Base-by-base conservation (phyloP, 2,329 filamentous ascomycete genomes). In the Pseudocercospora fuligena region DNA sequence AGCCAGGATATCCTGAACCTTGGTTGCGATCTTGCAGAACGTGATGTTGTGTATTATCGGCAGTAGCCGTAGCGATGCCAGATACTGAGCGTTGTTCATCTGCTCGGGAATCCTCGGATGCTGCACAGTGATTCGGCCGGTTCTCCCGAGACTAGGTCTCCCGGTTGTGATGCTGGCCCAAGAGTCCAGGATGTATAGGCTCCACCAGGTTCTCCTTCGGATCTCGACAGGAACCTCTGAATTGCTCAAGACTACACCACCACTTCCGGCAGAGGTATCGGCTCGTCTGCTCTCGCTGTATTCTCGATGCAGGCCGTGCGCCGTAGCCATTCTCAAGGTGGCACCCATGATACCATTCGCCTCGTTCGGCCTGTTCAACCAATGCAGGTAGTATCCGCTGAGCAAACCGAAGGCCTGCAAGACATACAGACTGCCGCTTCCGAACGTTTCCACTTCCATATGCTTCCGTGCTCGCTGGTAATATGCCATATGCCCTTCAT, bases 1-100 rank as follows among this genome's bases (percentile, higher is more conserved):
- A 16, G 90, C 90, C 2, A 94, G 84, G 61, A 88, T 86, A 73
- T 94, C 91, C 76, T 94, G 92, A 64, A 94, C 90, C 67, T 88
- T 87, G 0, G 91, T 92, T 21, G 90, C 89, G 66, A 94, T 91
- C 77, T 90, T 91, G 80, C 90, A 92, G 78, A 94, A 94, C 60
- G 89, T 88, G 69, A 92, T 90, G 76, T 92, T 92, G 78, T 94
- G 89, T 29, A 92, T 87, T 16, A 93, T 79, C 0, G 90, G 90
- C 3, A 93, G 83, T 63, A 91, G 88, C 63, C 88, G 88, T 1
- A 89, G 84, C 57, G 90, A 88, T 59, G 83, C 82, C 74, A 84
- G 73, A 66, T 77, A 77, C 40, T 78, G 74, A 14, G 75, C 73
- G 58, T 76, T 78, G 53, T 77, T 78, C 47, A 76, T 74, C 61